Conservation (phyloP, 257 asterid species). For the Ilex aquifolium region DNA sequence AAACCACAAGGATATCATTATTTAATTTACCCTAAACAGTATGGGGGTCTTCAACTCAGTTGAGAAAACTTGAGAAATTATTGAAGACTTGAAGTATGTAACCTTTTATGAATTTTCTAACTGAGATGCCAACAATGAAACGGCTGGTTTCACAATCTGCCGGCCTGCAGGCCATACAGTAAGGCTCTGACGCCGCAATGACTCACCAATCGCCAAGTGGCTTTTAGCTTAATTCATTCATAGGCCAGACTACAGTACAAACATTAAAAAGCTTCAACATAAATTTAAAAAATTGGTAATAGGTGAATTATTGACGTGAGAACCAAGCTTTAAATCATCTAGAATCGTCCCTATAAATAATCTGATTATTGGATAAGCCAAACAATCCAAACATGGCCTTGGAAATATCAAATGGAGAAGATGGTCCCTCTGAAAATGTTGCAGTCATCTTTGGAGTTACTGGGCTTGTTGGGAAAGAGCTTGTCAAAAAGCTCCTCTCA, state of each 20-base stretch:
- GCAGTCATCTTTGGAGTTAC: slow-evolving; percentile 81
- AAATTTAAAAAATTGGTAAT: too few relatives aligned
- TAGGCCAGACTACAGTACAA: neutral
- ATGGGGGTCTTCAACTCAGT: too few relatives aligned
- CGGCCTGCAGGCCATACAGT: slow-evolving; percentile 13
- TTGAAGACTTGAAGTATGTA: too few relatives aligned
- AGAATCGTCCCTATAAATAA: neutral
- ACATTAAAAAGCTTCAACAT: neutral
- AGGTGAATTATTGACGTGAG: neutral
- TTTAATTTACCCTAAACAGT: too few relatives aligned
- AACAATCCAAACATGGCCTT: slow-evolving; percentile 23
- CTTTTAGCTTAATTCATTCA: neutral
- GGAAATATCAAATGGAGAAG: slow-evolving; percentile 9
- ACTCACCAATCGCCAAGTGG: slow-evolving; percentile 22
- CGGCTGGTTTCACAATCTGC: slow-evolving; percentile 29
- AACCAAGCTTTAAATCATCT: neutral
- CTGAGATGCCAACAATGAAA: slow-evolving; percentile 41
- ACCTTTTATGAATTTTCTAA: slow-evolving; percentile 2
- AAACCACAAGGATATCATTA: too few relatives aligned
- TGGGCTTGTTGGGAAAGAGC: slow-evolving; percentile 81
- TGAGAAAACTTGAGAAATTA: too few relatives aligned
- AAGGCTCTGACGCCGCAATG: slow-evolving; percentile 21
- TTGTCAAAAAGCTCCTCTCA: slow-evolving; percentile 50
- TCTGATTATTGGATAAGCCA: neutral
- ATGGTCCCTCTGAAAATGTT: slow-evolving; percentile 12